Evolutionary conservation across 306 rosid species (phyloP).

Genomic region (Pterocarpus macrocarpus): DNA sequence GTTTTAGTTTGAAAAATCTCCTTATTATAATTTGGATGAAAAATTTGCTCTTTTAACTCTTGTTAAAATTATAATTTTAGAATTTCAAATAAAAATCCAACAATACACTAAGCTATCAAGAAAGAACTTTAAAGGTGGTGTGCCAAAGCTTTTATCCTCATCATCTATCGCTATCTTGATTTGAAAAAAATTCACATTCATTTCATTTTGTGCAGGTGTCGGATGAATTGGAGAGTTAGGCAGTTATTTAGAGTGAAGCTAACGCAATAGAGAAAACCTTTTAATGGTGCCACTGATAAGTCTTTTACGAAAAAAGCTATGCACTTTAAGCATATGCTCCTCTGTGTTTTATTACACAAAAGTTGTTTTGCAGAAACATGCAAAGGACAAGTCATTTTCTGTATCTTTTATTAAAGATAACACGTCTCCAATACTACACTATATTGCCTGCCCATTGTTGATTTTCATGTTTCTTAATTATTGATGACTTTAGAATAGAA

Average conservation of each 20-base stretch:
- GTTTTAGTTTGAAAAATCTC: background rate
- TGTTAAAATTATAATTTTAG: too few relatives aligned
- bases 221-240: conserved; percentile 45
- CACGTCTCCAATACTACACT: conserved; percentile 40
- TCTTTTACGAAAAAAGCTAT: conserved; percentile 28
- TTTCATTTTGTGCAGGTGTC: conserved; percentile 45
- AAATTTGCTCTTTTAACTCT: too few relatives aligned
- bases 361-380: conserved; percentile 3
- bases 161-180: conserved; percentile 34
- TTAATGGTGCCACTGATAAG: conserved; percentile 34
- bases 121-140: conserved; percentile 21
- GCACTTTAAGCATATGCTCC: conserved; percentile 17
- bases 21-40: too few relatives aligned
- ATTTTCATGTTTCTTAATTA: conserved; percentile 21
- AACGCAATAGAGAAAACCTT: conserved; percentile 42
- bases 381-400: conserved; percentile 31
- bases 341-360: conserved; percentile 8
- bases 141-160: conserved; percentile 28
- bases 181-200: conserved; percentile 22
- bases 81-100: too few relatives aligned
- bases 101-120: too few relatives aligned
- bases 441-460: background rate
- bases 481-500: conserved; percentile 13
- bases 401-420: conserved; percentile 39
- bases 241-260: conserved; percentile 42